These are phyloP conservation scores for Cylindrodendrum hubeiense DNA, from an alignment of 2,329 filamentous ascomycete species.

Conservation along the genomic window DNA sequence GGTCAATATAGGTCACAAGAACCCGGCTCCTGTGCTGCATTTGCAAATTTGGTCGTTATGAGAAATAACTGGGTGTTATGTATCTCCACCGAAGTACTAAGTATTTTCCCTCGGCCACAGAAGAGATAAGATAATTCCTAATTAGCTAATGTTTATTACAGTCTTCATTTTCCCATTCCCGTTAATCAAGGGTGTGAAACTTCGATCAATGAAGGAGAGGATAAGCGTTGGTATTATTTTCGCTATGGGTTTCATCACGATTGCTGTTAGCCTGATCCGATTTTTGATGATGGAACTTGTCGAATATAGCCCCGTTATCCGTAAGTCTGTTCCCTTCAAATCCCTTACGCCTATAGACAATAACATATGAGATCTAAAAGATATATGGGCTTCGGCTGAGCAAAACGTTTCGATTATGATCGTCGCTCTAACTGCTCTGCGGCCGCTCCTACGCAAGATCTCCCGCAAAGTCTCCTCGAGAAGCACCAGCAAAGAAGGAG, in stretches of 20 bases:
- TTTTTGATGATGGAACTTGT: conserved; percentile 31
- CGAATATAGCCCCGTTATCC: conserved; percentile 23
- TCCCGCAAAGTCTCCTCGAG: too few species aligned
- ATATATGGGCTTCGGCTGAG: conserved; percentile 32
- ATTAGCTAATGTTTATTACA: too few species aligned
- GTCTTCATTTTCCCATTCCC: conserved; percentile 38
- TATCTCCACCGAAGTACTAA: conserved; percentile 41
- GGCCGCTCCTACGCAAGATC: conserved; percentile 27
- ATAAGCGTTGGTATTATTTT: conserved; percentile 34
- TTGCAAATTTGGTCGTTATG: conserved; percentile 33
- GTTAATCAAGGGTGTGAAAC: conserved; percentile 28
- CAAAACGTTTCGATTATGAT: conserved; percentile 33
- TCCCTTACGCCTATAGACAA: too few species aligned
- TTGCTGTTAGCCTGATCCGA: conserved; percentile 36
- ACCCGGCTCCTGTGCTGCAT: too few species aligned
- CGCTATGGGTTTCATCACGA: conserved; percentile 34
- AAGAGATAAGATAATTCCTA: too few species aligned
- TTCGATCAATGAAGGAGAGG: conserved; percentile 32
- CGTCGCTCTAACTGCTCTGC: conserved; percentile 26
- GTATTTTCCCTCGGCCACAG: conserved; percentile 4
- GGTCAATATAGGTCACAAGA: too few species aligned
- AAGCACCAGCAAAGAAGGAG: too few species aligned
- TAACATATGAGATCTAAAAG: not conserved
- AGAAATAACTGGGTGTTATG: conserved; percentile 38
- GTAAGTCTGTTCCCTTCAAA: too few species aligned